phyloP scores from a whole-genome alignment of 75 land plant species.

The Cupressus sempervirens region DNA sequence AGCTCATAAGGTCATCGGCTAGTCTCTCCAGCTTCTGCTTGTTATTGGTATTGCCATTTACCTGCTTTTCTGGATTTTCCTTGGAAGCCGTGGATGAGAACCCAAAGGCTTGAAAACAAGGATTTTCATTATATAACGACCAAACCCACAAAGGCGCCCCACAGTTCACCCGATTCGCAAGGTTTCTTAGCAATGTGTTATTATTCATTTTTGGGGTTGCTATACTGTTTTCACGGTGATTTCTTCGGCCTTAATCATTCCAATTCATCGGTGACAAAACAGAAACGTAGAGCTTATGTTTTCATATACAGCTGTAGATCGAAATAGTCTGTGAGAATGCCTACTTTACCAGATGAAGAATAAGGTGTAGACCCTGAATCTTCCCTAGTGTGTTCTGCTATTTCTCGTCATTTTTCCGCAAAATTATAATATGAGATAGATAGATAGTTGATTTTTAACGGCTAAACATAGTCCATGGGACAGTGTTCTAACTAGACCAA shows the following conservation, averaged over 20 bases:
- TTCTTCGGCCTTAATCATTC: conserved; percentile 8
- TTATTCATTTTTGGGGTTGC: not conserved
- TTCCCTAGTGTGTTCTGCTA: too few relatives aligned
- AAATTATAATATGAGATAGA: too few relatives aligned
- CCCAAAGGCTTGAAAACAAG: not conserved
- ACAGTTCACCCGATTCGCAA: not conserved
- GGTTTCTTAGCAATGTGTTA: not conserved
- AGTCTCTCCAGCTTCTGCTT: conserved; percentile 53
- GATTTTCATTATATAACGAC: not conserved
- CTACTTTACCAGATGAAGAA: too few relatives aligned
- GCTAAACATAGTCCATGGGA: too few relatives aligned
- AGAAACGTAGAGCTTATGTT: too few relatives aligned
- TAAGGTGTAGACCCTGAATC: too few relatives aligned
- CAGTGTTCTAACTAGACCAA: too few relatives aligned
- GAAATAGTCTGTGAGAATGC: too few relatives aligned
- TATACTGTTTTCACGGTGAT: not conserved
- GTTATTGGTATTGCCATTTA: not conserved
- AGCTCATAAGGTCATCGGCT: conserved; percentile 46
- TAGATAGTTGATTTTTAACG: too few relatives aligned
- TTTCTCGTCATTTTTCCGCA: too few relatives aligned
- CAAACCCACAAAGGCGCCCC: not conserved
- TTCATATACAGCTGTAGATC: too few relatives aligned
- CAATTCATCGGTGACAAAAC: too few relatives aligned
- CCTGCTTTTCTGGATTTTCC: not conserved
- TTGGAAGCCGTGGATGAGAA: not conserved